These are phyloP conservation scores for Pythium volutum DNA, from an alignment of 352 stramenopile genomes.

Conservation along the genomic window DNA sequence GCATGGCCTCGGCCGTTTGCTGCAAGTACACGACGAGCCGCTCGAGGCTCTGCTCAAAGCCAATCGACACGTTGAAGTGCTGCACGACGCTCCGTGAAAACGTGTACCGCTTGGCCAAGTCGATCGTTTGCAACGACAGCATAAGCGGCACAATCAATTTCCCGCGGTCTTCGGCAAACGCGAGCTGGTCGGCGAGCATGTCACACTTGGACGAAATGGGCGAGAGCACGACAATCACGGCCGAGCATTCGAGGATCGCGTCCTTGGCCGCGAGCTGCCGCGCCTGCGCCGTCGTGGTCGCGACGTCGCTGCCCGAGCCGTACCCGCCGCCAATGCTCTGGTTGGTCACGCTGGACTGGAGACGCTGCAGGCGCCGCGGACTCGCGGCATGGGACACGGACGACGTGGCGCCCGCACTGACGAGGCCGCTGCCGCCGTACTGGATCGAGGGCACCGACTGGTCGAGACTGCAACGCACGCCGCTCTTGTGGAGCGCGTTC, in stretches of 20 bases:
- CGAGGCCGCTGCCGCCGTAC: slow-evolving; percentile 26
- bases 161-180: slow-evolving; percentile 75
- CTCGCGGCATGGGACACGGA: slow-evolving; percentile 1
- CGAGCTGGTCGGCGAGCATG: slow-evolving; percentile 67
- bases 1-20: slow-evolving; percentile 22
- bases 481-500: slow-evolving; percentile 54
- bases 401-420: slow-evolving; percentile 3
- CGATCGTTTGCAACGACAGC: slow-evolving; percentile 68
- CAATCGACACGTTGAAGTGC: slow-evolving; percentile 78
- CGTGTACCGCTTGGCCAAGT: slow-evolving; percentile 76
- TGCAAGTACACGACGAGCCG: slow-evolving; percentile 38
- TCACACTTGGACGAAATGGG: slow-evolving; percentile 65
- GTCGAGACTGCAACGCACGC: slow-evolving; percentile 58
- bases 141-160: slow-evolving; percentile 74
- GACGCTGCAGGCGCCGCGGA: slow-evolving; percentile 4
- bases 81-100: slow-evolving; percentile 73
- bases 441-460: slow-evolving; percentile 48
- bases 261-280: slow-evolving; percentile 75
- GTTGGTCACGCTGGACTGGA: slow-evolving; percentile 20
- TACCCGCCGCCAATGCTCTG: slow-evolving; percentile 18
- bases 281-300: slow-evolving; percentile 40
- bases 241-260: slow-evolving; percentile 60
- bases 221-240: slow-evolving; percentile 69
- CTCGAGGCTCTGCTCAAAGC: slow-evolving; percentile 71
- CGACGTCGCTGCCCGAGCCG: slow-evolving; percentile 19